These are phyloP conservation scores for Phlebiopsis gigantea DNA, from an alignment of 768 basidiomycete genomes.

Conservation along the genomic window DNA sequence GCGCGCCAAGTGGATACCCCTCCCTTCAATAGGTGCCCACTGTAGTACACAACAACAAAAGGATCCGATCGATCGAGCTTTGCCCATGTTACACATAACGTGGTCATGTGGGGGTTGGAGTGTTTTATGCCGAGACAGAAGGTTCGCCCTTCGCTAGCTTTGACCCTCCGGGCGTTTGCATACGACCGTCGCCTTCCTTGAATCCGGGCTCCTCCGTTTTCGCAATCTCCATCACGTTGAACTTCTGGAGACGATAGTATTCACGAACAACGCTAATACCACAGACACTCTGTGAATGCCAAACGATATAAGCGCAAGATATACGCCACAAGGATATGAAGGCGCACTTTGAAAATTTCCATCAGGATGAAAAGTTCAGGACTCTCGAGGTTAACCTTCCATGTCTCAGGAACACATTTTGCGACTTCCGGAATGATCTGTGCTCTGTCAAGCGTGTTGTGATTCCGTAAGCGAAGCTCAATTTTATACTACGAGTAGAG, in stretches of 20 bases:
- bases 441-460: slow-evolving; percentile 59
- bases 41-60: no score
- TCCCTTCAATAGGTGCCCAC: no score
- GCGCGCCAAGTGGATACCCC: no score
- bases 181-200: slow-evolving; percentile 22
- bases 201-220: slow-evolving; percentile 36
- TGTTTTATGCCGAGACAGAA: no score
- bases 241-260: slow-evolving; percentile 68
- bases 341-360: slow-evolving; percentile 73
- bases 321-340: not conserved
- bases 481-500: slow-evolving; percentile 84
- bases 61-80: no score
- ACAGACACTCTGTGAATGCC: slow-evolving; percentile 53
- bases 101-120: no score
- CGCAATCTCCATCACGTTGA: slow-evolving; percentile 75
- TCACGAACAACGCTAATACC: slow-evolving; percentile 70
- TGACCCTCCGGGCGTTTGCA: not conserved
- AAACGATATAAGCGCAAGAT: not conserved
- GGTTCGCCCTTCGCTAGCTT: not conserved
- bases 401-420: slow-evolving; percentile 61
- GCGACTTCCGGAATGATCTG: slow-evolving; percentile 64
- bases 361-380: slow-evolving; percentile 73
- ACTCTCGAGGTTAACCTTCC: slow-evolving; percentile 61
- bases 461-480: slow-evolving; percentile 70
- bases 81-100: no score